Percentiles rank a stretch among this genome's conserved stretches.
These are phyloP conservation scores for Claviceps lovelessii DNA, from an alignment of 2,329 filamentous ascomycete genomes.

Conservation along the genomic window DNA sequence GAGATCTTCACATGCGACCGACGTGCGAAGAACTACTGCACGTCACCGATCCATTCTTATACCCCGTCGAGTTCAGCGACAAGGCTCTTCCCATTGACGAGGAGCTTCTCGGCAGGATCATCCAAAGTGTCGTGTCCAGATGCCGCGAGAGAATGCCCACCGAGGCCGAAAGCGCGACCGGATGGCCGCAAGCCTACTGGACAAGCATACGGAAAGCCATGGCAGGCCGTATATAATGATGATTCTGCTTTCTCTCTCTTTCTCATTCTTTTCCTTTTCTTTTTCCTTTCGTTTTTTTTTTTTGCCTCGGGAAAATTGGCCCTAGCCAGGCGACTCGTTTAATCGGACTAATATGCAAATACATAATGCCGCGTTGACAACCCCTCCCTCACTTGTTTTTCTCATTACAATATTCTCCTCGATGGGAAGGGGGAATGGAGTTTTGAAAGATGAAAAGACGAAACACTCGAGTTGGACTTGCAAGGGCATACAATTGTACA, in stretches of 20 bases:
- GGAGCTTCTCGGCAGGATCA: constrained; percentile 45
- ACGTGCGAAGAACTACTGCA: constrained; percentile 49
- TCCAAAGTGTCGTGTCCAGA: constrained; percentile 46
- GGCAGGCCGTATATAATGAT: constrained; percentile 18
- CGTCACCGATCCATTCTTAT: constrained; percentile 46
- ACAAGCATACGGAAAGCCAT: constrained; percentile 41
- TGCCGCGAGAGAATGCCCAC: constrained; percentile 45
- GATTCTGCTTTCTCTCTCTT: not conserved
- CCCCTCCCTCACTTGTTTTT: not conserved
- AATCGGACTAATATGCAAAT: not conserved
- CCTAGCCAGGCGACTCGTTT: not conserved
- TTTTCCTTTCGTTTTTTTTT: not conserved
- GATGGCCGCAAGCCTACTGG: constrained; percentile 50
- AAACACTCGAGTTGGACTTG: not conserved
- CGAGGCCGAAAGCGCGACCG: constrained; percentile 38
- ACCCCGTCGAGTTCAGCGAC: constrained; percentile 42
- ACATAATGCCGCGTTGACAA: not conserved
- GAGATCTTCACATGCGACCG: constrained; percentile 47
- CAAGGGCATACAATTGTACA: not conserved
- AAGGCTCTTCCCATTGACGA: constrained; percentile 46
- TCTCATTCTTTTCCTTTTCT: constrained; percentile 12
- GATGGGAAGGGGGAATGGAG: not conserved
- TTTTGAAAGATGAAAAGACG: not conserved
- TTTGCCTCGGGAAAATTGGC: not conserved
- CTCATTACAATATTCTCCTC: not conserved